Evolutionary conservation across 2,329 filamentous ascomycete genomes (phyloP), one percentile per base, ranked within the genome.

Genomic region (Pseudogymnoascus sp.): DNA sequence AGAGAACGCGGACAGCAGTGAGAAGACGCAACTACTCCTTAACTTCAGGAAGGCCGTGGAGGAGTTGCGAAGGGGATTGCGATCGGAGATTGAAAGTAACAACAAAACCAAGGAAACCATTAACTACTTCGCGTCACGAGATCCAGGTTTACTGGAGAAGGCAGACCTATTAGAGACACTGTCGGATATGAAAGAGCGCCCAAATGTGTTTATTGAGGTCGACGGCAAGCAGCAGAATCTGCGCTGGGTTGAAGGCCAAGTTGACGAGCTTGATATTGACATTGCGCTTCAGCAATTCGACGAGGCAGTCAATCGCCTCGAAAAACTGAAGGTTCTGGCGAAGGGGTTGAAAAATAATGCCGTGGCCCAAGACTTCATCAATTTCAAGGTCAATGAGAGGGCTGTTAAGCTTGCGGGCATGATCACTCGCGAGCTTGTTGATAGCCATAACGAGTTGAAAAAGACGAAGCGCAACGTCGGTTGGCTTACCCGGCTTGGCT

Each of bases 211-310:
- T 63, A 93, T 99, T 68, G 95, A 99, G 70, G 91, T 96, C 12
- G 95, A 97, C 71, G 95, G 95, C 60, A 96, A 96, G 71, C 93
- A 97, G 75, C 91, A 97, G 73, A 97, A 95, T 73, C 82, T 99
- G 57, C 89, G 93, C 62, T 97, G 91, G 91, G 91, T 99, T 0
- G 95, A 99, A 74, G 86, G 87, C 62, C 91, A 97, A 76, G 90
- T 99, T 75, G 95, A 99, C 72, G 91, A 96, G 72, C 84, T 99
- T 5, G 95, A 99, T 72, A 97, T 97, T 70, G 89, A 96, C 70
- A 93, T 99, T 71, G 93, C 95, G 0, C 81, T 97, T 61, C 93
- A 97, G 73, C 84, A 85, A 45, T 95, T 96, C 68, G 92, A 97
- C 70, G 84, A 87, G 18, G 90, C 95, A 0, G 95, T 97, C 0